These are phyloP conservation scores for Kokia cookei DNA, from an alignment of 441 rosid species.

Conservation along the genomic window DNA sequence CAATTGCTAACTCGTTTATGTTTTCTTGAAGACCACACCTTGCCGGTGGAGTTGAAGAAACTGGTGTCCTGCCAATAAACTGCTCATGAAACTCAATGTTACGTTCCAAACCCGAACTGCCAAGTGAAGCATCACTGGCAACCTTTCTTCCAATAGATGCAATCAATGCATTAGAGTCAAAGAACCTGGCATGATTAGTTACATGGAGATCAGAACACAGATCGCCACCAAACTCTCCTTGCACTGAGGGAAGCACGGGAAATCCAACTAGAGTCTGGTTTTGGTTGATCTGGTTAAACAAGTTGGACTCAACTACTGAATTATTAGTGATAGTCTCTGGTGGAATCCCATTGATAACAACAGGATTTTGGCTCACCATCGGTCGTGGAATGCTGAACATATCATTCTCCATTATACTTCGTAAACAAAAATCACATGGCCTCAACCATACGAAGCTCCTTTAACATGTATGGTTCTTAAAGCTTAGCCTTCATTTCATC, in stretches of 20 bases:
- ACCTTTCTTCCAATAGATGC: constrained; percentile 34
- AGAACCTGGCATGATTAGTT: constrained; percentile 9
- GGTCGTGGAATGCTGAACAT: constrained; percentile 24
- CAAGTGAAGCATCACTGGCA: constrained; percentile 26
- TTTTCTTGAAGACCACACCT: constrained; percentile 49
- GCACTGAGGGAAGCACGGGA: constrained; percentile 24
- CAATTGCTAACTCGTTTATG: constrained; percentile 25
- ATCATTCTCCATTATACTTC: constrained; percentile 29
- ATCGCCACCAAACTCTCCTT: constrained; percentile 23
- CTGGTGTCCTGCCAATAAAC: constrained; percentile 24
- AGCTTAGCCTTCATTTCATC: neutral
- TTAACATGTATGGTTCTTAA: neutral
- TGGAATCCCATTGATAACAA: constrained; percentile 22
- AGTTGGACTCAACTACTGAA: constrained; percentile 23
- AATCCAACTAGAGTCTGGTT: constrained; percentile 24
- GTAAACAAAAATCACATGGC: neutral
- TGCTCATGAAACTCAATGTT: constrained; percentile 33
- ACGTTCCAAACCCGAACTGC: constrained; percentile 18
- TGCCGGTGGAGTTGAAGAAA: constrained; percentile 31
- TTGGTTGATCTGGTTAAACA: constrained; percentile 27
- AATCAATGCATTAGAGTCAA: constrained; percentile 20
- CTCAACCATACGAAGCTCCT: neutral
- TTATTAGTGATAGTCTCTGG: constrained; percentile 5
- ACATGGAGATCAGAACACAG: constrained; percentile 16
- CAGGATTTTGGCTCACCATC: constrained; percentile 20